Evolutionary conservation across 169 alveolate genomes (phyloP).

Genomic region (Eimeria falciformis): DNA sequence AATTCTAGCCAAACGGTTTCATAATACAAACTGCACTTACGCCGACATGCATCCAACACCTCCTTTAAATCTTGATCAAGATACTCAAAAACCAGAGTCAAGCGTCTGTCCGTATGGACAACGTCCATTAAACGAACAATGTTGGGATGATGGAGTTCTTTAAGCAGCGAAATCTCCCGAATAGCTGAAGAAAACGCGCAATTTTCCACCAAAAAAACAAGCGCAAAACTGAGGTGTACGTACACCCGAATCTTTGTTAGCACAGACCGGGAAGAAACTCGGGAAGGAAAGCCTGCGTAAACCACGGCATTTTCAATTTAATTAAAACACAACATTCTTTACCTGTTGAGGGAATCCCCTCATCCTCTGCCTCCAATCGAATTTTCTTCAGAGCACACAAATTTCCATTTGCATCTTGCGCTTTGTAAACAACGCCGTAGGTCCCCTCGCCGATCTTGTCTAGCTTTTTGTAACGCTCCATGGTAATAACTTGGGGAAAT

Average conservation of each 20-base stretch:
- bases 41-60: slow-evolving; percentile 94
- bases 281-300: no score
- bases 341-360: slow-evolving; percentile 96
- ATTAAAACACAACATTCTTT: no score
- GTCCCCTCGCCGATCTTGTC: slow-evolving; percentile 99
- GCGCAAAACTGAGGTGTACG: background rate
- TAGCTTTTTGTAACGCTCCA: slow-evolving; percentile 96
- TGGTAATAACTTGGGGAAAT: no score
- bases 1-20: background rate
- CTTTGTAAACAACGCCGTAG: slow-evolving; percentile 98
- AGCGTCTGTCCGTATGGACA: slow-evolving; percentile 97
- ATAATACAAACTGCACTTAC: slow-evolving; percentile 20
- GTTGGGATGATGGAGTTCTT: slow-evolving; percentile 98
- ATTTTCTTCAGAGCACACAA: slow-evolving; percentile 97
- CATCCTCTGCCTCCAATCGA: slow-evolving; percentile 99
- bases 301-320: no score
- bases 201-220: background rate
- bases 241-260: no score
- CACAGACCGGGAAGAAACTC: no score
- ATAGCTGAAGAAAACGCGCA: slow-evolving; percentile 86
- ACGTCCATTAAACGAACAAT: slow-evolving; percentile 98
- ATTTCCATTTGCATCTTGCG: slow-evolving; percentile 94
- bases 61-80: slow-evolving; percentile 98
- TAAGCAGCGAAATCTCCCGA: slow-evolving; percentile 93
- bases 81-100: slow-evolving; percentile 98